phyloP scores from a whole-genome alignment of 2,329 filamentous ascomycete genomes.

The Blastomyces parvus region DNA sequence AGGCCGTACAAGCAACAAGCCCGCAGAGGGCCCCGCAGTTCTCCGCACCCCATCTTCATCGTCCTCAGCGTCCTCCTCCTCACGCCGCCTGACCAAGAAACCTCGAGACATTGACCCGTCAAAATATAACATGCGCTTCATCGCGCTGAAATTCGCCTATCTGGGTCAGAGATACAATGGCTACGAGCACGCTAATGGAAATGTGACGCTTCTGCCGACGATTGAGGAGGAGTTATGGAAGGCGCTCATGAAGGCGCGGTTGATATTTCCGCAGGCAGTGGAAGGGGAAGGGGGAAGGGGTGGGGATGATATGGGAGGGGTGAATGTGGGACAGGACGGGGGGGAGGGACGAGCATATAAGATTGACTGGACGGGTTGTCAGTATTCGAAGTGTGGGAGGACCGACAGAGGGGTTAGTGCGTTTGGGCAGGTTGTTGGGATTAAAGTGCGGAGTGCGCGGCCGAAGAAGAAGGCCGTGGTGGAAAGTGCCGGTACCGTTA shows the following conservation, averaged over 20 bases:
- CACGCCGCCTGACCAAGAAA: conserved; percentile 35
- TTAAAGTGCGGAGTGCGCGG: conserved; percentile 70
- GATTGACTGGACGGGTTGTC: conserved; percentile 70
- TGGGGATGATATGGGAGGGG: conserved; percentile 21
- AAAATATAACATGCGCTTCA: conserved; percentile 70
- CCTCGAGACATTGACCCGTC: conserved; percentile 60
- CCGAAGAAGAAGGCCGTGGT: conserved; percentile 40
- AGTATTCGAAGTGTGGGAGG: conserved; percentile 90
- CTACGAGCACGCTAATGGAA: conserved; percentile 73
- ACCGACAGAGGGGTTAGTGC: conserved; percentile 92
- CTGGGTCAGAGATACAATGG: conserved; percentile 85
- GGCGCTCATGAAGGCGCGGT: conserved; percentile 67
- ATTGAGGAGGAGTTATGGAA: conserved; percentile 94
- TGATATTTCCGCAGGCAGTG: conserved; percentile 63
- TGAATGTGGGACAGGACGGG: conserved; percentile 15
- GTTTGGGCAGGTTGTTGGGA: conserved; percentile 86
- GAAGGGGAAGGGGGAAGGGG: conserved; percentile 29
- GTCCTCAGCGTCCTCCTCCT: conserved; percentile 13
- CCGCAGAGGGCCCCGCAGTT: background rate
- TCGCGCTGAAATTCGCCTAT: conserved; percentile 91
- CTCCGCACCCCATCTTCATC: background rate
- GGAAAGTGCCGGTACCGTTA: background rate
- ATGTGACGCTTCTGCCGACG: conserved; percentile 59
- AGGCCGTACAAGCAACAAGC: background rate
- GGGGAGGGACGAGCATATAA: conserved; percentile 23